Evolutionary conservation across 163 green algal genomes (phyloP).

Genomic region (Dunaliella salina): DNA sequence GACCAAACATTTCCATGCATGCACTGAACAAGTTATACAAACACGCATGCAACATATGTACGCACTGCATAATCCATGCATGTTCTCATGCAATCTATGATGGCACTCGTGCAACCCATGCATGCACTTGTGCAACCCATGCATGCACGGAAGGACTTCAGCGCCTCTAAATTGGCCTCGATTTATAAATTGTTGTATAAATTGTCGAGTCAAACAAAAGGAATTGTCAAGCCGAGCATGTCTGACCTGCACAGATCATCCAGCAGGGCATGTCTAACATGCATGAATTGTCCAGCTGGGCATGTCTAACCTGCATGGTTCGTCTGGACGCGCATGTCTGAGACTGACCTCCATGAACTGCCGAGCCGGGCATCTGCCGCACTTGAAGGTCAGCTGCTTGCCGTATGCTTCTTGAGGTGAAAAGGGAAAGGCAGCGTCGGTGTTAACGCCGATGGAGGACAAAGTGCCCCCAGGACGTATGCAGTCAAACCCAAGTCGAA

Average conservation of each 20-base stretch:
- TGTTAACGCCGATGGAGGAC: slow-evolving; percentile 58
- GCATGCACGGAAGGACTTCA: too few species aligned
- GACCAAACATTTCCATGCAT: too few species aligned
- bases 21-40: too few species aligned
- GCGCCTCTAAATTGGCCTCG: too few species aligned
- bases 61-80: too few species aligned
- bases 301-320: neutral
- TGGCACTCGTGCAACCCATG: too few species aligned
- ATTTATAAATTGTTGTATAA: too few species aligned
- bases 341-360: slow-evolving; percentile 34
- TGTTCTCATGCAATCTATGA: too few species aligned
- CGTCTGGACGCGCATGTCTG: neutral
- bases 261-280: neutral
- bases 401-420: slow-evolving; percentile 32
- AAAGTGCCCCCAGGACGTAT: slow-evolving; percentile 52
- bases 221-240: neutral
- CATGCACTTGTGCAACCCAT: too few species aligned
- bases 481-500: slow-evolving; percentile 55
- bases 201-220: neutral
- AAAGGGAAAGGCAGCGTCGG: slow-evolving; percentile 43
- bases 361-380: slow-evolving; percentile 44
- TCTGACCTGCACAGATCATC: neutral
- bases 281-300: neutral
- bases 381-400: slow-evolving; percentile 24
- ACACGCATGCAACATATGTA: too few species aligned